Percentiles rank a stretch among this genome's conserved stretches.
Evolutionary conservation across 352 stramenopile genomes (phyloP).

Genomic region (Sclerospora graminicola): DNA sequence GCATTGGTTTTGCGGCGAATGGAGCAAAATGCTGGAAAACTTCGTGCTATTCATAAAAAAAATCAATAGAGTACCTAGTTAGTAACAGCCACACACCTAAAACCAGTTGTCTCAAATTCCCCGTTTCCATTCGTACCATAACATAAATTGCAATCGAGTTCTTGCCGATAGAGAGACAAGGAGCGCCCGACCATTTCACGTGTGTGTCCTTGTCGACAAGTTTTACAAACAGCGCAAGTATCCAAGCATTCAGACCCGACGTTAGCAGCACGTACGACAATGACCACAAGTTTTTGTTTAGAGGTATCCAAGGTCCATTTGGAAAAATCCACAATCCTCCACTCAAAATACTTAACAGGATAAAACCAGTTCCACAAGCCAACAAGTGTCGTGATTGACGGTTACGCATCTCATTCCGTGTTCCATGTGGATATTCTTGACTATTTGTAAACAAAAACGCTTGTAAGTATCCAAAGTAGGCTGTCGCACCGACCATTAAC

Average conservation of each 20-base stretch:
- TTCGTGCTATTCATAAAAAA: slow-evolving; percentile 44
- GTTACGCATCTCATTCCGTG: background rate
- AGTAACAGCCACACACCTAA: too few species aligned
- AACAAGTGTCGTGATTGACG: slow-evolving; percentile 2
- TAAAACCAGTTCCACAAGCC: slow-evolving; percentile 5
- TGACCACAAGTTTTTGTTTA: slow-evolving; percentile 86
- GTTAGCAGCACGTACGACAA: slow-evolving; percentile 51
- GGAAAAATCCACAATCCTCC: slow-evolving; percentile 22
- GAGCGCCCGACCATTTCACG: slow-evolving; percentile 11
- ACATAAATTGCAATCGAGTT: slow-evolving; percentile 73
- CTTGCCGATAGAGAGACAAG: slow-evolving; percentile 39
- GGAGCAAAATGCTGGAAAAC: slow-evolving; percentile 37
- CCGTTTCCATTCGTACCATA: slow-evolving; percentile 28
- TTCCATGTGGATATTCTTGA: background rate
- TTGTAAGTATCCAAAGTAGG: slow-evolving; percentile 54
- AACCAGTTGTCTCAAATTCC: background rate
- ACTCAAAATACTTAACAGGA: slow-evolving; percentile 1
- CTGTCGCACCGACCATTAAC: slow-evolving; percentile 47
- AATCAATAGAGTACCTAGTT: too few species aligned
- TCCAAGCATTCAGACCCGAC: slow-evolving; percentile 24
- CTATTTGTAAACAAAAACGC: slow-evolving; percentile 20
- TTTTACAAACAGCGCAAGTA: slow-evolving; percentile 18
- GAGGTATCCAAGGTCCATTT: slow-evolving; percentile 29
- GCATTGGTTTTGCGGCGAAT: slow-evolving; percentile 25
- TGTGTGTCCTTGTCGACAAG: slow-evolving; percentile 11